phyloP scores from a whole-genome alignment of 179 eudicot genomes.

The Camellia oleifera region DNA sequence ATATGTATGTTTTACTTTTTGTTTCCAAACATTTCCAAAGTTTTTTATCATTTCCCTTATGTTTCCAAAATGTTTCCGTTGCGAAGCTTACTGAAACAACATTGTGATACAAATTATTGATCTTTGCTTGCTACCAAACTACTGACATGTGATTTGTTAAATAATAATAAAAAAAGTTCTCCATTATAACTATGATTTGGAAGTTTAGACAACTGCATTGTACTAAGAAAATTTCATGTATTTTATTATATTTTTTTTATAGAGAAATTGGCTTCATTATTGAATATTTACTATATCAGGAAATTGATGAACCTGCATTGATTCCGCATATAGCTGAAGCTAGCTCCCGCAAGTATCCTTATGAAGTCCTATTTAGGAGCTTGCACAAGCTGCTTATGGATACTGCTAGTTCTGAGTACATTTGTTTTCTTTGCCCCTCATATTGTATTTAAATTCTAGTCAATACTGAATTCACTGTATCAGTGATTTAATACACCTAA shows the following conservation, averaged over 20 bases:
- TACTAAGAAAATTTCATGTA: not conserved
- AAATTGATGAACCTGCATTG: constrained; percentile 91
- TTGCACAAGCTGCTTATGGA: constrained; percentile 98
- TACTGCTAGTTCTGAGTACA: constrained; percentile 95
- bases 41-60: no score
- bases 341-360: constrained; percentile 89
- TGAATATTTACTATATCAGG: constrained; percentile 43
- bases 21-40: no score
- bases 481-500: constrained; percentile 6
- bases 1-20: no score
- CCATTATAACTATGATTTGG: not conserved
- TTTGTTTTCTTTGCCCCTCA: constrained; percentile 11
- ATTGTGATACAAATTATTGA: no score
- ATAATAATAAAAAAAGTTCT: not conserved
- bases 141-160: not conserved
- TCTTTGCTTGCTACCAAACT: not conserved
- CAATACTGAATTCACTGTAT: constrained; percentile 7
- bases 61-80: no score
- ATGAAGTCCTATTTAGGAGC: constrained; percentile 97
- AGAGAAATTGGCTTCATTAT: constrained; percentile 2
- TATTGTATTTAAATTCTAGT: not conserved
- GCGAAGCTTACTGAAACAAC: no score
- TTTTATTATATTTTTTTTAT: not conserved
- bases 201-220: not conserved
- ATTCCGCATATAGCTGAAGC: constrained; percentile 99